Percentiles rank a stretch among this genome's conserved stretches.
Evolutionary conservation across 106 monocot genomes (phyloP).

Genomic region (Acorus calamus): DNA sequence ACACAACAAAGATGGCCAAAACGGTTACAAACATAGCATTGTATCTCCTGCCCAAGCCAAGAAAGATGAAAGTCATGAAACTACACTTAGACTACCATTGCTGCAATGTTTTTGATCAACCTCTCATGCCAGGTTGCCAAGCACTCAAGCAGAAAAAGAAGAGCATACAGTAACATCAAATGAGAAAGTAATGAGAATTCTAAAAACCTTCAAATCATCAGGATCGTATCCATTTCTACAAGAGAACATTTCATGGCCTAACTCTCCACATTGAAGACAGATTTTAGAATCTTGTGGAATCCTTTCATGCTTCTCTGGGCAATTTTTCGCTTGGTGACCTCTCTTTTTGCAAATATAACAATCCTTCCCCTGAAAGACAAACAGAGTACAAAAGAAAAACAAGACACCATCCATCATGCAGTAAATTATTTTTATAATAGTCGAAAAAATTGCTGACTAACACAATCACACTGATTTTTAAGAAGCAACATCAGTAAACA

Average conservation of each 20-base stretch:
- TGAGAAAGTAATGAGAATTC: background rate
- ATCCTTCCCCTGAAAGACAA: conserved; percentile 39
- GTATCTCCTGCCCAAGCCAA: conserved; percentile 53
- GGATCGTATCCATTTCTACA: conserved; percentile 48
- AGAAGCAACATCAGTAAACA: too few relatives aligned
- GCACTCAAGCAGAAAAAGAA: background rate
- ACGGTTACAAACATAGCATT: conserved; percentile 79
- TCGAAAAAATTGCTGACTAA: too few relatives aligned
- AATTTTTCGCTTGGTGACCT: conserved; percentile 76
- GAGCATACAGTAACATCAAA: background rate
- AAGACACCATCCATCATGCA: too few relatives aligned
- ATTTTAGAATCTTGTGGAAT: conserved; percentile 30
- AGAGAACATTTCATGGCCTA: conserved; percentile 77
- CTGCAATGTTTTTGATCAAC: too few relatives aligned
- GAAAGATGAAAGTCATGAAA: background rate
- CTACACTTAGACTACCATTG: background rate
- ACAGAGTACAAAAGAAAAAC: background rate
- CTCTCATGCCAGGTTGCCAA: background rate
- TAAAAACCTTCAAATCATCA: conserved; percentile 46
- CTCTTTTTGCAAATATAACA: conserved; percentile 75
- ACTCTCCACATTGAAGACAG: conserved; percentile 66
- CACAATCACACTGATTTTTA: too few relatives aligned
- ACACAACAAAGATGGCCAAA: conserved; percentile 90
- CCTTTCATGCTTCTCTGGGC: conserved; percentile 57
- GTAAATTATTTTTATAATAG: too few relatives aligned